Evolutionary conservation across 2,329 filamentous ascomycete species (phyloP).

Genomic region (Monosporascus sp.): DNA sequence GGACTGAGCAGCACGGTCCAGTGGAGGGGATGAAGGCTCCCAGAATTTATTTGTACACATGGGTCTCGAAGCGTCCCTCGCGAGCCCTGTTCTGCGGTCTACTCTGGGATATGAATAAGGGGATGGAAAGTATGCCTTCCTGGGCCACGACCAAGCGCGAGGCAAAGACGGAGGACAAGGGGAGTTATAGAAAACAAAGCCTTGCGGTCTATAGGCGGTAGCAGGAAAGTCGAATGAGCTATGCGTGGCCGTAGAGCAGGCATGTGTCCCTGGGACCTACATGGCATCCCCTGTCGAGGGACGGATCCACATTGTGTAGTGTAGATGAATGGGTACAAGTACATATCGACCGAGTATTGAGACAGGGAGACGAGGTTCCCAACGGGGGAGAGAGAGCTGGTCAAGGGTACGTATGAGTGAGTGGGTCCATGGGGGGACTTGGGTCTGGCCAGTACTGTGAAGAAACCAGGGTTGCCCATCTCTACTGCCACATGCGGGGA

Average conservation of each 20-base stretch:
- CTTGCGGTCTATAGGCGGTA: conserved; percentile 11
- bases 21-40: conserved; percentile 10
- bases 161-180: conserved; percentile 15
- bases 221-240: conserved; percentile 11
- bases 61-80: conserved; percentile 7
- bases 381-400: conserved; percentile 9
- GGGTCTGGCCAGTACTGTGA: conserved; percentile 10
- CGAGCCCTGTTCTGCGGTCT: not conserved
- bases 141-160: conserved; percentile 10
- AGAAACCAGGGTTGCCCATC: conserved; percentile 3
- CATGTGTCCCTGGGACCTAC: conserved; percentile 15
- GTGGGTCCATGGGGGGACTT: conserved; percentile 9
- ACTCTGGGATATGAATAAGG: conserved; percentile 6
- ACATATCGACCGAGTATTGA: conserved; percentile 11
- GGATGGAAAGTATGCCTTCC: conserved; percentile 14
- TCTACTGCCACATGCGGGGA: conserved; percentile 12
- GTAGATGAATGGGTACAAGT: conserved; percentile 13
- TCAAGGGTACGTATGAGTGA: not conserved
- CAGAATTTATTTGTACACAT: conserved; percentile 21
- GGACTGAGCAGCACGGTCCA: conserved; percentile 10
- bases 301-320: not conserved
- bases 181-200: conserved; percentile 20
- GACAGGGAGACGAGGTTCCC: conserved; percentile 12
- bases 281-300: conserved; percentile 2
- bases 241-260: conserved; percentile 13